Conservation (phyloP, 2,329 filamentous ascomycete genomes). For the Metarhizium sp. region DNA sequence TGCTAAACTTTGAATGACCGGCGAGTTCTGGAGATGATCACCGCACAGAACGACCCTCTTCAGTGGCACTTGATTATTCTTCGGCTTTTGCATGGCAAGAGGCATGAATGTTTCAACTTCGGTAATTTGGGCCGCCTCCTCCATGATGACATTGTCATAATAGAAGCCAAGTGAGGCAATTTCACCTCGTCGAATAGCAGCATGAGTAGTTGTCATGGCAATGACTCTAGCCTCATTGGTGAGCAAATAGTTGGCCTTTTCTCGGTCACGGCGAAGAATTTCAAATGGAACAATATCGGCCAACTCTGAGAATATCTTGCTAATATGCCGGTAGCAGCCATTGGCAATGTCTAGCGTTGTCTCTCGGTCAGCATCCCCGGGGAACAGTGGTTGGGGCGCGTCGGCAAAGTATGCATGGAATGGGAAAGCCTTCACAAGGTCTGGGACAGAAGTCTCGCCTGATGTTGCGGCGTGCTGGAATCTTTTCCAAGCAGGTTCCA, state of each 20-base stretch:
- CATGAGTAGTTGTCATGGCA: constrained; percentile 97
- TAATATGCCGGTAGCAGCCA: constrained; percentile 82
- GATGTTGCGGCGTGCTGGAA: constrained; percentile 55
- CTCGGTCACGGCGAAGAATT: constrained; percentile 75
- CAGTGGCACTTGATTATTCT: constrained; percentile 61
- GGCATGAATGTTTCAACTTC: constrained; percentile 97
- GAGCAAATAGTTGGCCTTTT: constrained; percentile 93
- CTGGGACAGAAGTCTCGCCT: constrained; percentile 44
- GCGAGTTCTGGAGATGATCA: constrained; percentile 94
- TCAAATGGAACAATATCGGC: constrained; percentile 94
- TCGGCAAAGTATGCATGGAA: constrained; percentile 83
- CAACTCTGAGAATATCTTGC: constrained; percentile 83
- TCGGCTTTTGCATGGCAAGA: constrained; percentile 77
- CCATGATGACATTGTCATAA: constrained; percentile 97
- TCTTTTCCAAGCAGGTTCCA: constrained; percentile 79
- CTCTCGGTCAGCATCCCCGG: constrained; percentile 53
- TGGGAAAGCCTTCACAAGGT: constrained; percentile 69
- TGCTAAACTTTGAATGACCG: constrained; percentile 87
- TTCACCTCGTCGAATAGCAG: constrained; percentile 85
- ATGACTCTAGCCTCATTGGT: constrained; percentile 95
- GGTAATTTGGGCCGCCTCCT: constrained; percentile 96
- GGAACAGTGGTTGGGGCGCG: constrained; percentile 79
- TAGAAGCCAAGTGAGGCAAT: constrained; percentile 89
- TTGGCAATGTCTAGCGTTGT: constrained; percentile 64
- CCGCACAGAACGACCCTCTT: constrained; percentile 88